These are phyloP conservation scores for Saccharomycopsis crataegensis DNA, from an alignment of 1,139 yeast species.

Conservation along the genomic window DNA sequence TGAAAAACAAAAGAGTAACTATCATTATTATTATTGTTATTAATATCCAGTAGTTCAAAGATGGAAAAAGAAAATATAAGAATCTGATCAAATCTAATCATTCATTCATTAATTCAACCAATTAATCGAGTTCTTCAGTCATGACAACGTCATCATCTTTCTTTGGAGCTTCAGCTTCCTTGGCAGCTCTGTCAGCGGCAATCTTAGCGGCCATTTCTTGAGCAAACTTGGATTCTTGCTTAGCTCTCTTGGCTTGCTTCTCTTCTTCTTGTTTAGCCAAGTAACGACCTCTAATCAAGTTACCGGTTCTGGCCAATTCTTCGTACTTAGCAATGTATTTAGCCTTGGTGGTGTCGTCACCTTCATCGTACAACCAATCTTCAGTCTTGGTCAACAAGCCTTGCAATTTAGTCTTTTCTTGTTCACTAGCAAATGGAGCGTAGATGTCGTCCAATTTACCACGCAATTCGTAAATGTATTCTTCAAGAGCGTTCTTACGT, in stretches of 20 bases:
- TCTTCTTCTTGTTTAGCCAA: conserved; percentile 92
- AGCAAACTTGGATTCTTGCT: conserved; percentile 81
- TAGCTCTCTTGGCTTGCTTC: conserved; percentile 79
- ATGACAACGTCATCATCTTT: conserved; percentile 39
- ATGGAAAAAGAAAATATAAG: no score
- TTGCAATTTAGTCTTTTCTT: conserved; percentile 75
- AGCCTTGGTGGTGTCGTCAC: conserved; percentile 94
- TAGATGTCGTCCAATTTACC: conserved; percentile 94
- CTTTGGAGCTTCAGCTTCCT: conserved; percentile 29
- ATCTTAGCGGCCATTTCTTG: conserved; percentile 87
- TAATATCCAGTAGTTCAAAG: no score
- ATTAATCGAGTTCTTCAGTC: conserved; percentile 30
- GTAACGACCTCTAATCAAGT: conserved; percentile 92
- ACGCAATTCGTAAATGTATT: conserved; percentile 95
- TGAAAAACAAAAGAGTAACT: no score
- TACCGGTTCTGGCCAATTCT: conserved; percentile 92
- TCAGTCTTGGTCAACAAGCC: conserved; percentile 79
- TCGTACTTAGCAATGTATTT: conserved; percentile 97
- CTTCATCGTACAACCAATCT: conserved; percentile 98
- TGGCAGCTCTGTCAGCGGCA: conserved; percentile 64
- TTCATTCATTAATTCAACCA: no score
- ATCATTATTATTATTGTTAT: no score
- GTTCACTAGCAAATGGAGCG: conserved; percentile 80
- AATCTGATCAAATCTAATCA: no score
- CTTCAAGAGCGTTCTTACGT: conserved; percentile 96